These are phyloP conservation scores for Rhynchospora pubera DNA, from an alignment of 176 grass and related monocot species.

Conservation along the genomic window DNA sequence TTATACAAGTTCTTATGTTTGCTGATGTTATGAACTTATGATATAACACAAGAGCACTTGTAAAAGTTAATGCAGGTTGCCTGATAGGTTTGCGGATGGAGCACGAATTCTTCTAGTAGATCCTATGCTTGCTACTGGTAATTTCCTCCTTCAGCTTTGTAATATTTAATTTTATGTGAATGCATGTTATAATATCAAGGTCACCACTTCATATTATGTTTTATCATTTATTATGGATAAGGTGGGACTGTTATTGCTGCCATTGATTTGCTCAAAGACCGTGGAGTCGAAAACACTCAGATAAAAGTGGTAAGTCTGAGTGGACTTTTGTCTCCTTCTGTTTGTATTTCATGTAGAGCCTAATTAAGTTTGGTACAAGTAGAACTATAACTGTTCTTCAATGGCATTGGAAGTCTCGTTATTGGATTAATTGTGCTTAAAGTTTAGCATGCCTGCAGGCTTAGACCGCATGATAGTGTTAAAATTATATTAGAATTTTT, in stretches of 20 bases:
- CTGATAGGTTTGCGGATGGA: conserved; percentile 45
- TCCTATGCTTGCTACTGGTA: conserved; percentile 85
- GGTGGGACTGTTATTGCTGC: conserved; percentile 65
- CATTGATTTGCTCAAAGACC: conserved; percentile 50
- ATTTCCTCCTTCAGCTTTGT: background rate
- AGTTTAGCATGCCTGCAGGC: background rate
- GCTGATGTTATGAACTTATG: background rate
- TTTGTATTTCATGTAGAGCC: background rate
- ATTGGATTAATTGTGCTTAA: background rate
- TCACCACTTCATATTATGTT: background rate
- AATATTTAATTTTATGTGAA: background rate
- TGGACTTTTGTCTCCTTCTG: background rate
- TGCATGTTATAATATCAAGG: background rate
- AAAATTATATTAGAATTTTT: background rate
- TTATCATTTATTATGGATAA: conserved; percentile 14
- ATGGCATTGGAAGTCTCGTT: background rate
- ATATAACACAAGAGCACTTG: background rate
- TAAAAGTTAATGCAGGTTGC: conserved; percentile 43
- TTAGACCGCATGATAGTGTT: background rate
- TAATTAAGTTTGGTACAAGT: background rate
- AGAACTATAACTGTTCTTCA: background rate
- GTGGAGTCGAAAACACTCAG: conserved; percentile 43
- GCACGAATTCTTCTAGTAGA: conserved; percentile 47
- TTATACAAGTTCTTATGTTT: background rate
- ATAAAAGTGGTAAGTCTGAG: conserved; percentile 54